A percentile compares a stretch with the other conserved stretches of the same genome.
Evolutionary conservation across 2,329 filamentous ascomycete species (phyloP).

Genomic region (Alternaria solani): DNA sequence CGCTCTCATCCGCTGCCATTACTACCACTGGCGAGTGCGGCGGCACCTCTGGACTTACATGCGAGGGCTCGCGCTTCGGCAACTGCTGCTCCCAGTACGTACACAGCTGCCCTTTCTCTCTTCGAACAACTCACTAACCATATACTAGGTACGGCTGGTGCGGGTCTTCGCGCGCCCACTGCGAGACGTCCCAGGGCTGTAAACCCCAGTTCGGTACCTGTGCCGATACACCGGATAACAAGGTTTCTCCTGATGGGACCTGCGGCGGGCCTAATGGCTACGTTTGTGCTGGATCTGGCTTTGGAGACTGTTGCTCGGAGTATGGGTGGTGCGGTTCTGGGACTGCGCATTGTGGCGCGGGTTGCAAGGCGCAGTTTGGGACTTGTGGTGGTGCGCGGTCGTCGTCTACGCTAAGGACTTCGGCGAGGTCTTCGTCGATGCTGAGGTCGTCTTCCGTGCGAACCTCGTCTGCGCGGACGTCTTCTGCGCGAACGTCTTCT

Average conservation of each 20-base stretch:
- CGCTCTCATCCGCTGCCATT: neutral
- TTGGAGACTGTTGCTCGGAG: conserved; percentile 7
- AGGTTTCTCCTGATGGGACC: neutral
- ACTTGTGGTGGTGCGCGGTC: neutral
- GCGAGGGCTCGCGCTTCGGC: neutral
- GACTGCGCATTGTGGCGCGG: neutral
- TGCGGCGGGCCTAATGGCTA: conserved; percentile 2
- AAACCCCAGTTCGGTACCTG: neutral
- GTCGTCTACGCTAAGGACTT: neutral
- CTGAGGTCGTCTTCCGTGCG: neutral
- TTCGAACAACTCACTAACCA: no score
- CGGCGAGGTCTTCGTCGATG: neutral
- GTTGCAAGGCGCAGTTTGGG: neutral
- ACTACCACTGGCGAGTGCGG: neutral
- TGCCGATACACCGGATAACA: neutral
- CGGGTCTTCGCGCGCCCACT: neutral
- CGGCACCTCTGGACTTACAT: neutral
- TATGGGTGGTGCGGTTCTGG: conserved; percentile 7
- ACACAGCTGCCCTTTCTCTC: no score
- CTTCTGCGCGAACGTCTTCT: neutral
- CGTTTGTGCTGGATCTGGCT: neutral
- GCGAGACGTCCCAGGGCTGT: neutral
- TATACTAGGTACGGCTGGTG: neutral
- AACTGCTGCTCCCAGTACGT: neutral
- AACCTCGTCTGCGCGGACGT: neutral